Base-by-base conservation (phyloP, 331 rosid species). In the Quercus phellos region DNA sequence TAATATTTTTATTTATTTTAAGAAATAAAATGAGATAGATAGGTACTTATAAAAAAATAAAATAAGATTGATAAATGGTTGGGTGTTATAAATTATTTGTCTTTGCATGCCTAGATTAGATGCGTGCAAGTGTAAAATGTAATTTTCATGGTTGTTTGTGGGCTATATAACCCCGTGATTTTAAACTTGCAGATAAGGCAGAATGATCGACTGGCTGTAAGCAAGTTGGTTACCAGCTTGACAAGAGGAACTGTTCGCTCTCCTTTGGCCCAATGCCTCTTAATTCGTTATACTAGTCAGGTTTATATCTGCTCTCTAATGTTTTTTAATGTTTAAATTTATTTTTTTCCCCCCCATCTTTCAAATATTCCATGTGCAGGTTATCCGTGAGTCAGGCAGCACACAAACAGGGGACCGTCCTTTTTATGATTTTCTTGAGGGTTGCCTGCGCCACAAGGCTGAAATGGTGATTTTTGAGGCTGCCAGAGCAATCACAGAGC, bases 391-490 rank as follows among this genome's bases (percentile, higher is more conserved):
- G 82, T 93, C 99, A 16, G 90, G 90, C 60, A 87, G 68, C 74
- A 80, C 83, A 67, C 98, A 95, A 81, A 46, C 94, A n/a, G 99
- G 96, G 19, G 99, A 95, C 53, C 99, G 98, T 6, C 99, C 99
- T 50, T 95, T 95, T 79, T 95, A 88, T 43, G 98, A 95, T 87
- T 95, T 69, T 86, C 98, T 95, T 68, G 99, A 95, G 89, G 86
- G 97, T 84, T 95, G 99, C 86, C 95, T 95, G 67, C 96, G 98
- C 64, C 99, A 95, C 86, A 95, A 95, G 86, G 90, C 98, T 72
- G 99, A 95, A 81, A 95, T 92, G 98, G 99, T 95, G 77, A 95
- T 95, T 74, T 88, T 95, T 85, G 99, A 95, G 88, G 97, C 99
- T 85, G 98, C 99, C 78, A 91, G 89, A 86, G 97, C 92, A 77